phyloP scores from a whole-genome alignment of 257 asterid species.

The Fraxinus americana region DNA sequence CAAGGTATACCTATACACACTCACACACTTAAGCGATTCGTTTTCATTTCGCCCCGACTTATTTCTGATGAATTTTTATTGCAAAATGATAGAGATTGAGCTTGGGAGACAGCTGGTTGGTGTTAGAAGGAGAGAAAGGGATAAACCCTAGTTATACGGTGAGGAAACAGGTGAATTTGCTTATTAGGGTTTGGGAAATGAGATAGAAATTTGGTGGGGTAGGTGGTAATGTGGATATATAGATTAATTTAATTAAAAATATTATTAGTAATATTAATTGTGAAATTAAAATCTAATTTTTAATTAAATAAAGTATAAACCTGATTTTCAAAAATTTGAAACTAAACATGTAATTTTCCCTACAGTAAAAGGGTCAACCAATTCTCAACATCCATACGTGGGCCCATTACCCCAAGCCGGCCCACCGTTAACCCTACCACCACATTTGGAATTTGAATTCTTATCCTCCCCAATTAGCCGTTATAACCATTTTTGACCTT shows the following conservation, averaged over 20 bases:
- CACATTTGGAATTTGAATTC: constrained; percentile 64
- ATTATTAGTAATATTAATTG: too few relatives aligned
- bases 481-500: constrained; percentile 56
- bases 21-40: too few relatives aligned
- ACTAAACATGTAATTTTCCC: too few relatives aligned
- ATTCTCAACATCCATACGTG: background rate
- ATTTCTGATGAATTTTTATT: background rate
- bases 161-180: constrained; percentile 46
- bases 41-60: background rate
- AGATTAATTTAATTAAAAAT: too few relatives aligned
- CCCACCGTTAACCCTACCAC: background rate
- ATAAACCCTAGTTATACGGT: constrained; percentile 44
- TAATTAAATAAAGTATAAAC: too few relatives aligned
- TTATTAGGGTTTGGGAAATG: background rate
- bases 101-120: constrained; percentile 61
- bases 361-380: background rate
- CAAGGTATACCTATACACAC: constrained; percentile 36
- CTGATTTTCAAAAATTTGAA: too few relatives aligned
- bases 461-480: constrained; percentile 68
- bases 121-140: constrained; percentile 55
- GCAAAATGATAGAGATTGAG: constrained; percentile 47
- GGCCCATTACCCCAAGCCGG: background rate
- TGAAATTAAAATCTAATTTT: too few relatives aligned
- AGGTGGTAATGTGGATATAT: too few relatives aligned
- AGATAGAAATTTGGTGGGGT: too few relatives aligned